Conservation (phyloP, 108 stramenopile genomes). For the Fistulifera solaris region DNA sequence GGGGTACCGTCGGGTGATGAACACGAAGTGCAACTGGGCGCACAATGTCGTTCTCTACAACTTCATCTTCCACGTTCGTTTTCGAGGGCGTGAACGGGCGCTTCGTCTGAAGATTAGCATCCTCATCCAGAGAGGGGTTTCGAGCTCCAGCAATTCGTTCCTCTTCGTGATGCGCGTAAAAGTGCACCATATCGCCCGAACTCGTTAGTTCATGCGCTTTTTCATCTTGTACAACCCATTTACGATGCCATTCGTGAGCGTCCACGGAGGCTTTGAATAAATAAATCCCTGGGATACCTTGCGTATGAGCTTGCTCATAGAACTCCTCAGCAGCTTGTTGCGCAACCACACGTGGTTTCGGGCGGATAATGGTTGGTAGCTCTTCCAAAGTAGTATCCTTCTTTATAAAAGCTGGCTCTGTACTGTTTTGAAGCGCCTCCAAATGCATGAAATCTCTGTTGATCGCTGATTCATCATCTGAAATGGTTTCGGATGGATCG, state of each 20-base stretch:
- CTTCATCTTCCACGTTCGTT: background rate
- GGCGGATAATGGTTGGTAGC: too few relatives aligned
- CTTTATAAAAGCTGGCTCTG: too few relatives aligned
- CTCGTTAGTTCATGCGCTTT: conserved; percentile 14
- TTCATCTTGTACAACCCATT: conserved; percentile 33
- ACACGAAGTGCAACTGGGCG: background rate
- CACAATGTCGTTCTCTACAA: background rate
- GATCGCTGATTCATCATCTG: too few relatives aligned
- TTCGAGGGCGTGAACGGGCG: background rate
- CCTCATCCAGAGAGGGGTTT: conserved; percentile 2
- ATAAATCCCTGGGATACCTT: conserved; percentile 15
- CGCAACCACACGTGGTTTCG: conserved; percentile 17
- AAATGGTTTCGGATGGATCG: too few relatives aligned
- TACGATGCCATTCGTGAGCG: conserved; percentile 36
- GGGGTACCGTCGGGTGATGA: background rate
- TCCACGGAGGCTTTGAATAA: conserved; percentile 18
- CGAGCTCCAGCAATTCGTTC: background rate
- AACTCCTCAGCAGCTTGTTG: conserved; percentile 21
- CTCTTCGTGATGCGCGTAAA: background rate
- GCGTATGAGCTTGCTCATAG: conserved; percentile 19
- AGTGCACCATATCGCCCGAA: background rate
- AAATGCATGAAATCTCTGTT: too few relatives aligned
- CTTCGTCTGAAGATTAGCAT: too few relatives aligned
- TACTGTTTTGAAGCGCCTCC: too few relatives aligned
- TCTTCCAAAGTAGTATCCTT: too few relatives aligned